Base-by-base conservation (phyloP, 208 protist genomes). In the Strigomonas oncopelti region DNA sequence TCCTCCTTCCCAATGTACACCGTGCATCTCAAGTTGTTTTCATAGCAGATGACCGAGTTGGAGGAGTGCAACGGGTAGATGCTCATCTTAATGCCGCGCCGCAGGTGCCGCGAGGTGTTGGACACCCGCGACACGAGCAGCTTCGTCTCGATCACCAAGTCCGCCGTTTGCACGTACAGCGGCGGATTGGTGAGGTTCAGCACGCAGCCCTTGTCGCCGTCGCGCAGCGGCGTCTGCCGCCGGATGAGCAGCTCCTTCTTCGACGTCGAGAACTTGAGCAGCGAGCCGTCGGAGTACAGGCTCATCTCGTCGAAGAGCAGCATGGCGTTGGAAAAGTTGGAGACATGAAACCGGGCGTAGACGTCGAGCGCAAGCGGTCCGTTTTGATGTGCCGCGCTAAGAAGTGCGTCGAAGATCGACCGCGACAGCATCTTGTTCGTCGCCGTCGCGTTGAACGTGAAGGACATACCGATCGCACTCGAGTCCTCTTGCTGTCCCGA, bases 1-100 rank as follows among this genome's bases (percentile, higher is more conserved):
- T 75, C 70, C 56, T 69, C 61, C n/a, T 60, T 59, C 36, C 53
- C 72, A 0, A 69, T 57, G n/a, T 56, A 52, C 13, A 94, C 62
- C 38, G 71, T 42, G 51, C 69, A 80, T 51, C 76, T 73, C 48
- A 91, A 61, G 2, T 81, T 78, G 69, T 94, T 94, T 72, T 91
- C 80, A 1, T 92, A n/a, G 63, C 82, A 92, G 59, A 94, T 84
- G 46, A 94, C 78, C 28, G 81, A 80, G 57, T 67, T 65, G 25
- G 75, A 83, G 18, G 18, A 13, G 66, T 94, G 89, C 45, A 94
- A 73, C 5, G 89, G 89, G 56, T 82, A 87, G 20, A 83, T 77
- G n/a, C 54, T 74, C 34, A 94, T 75, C 8, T 61, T 66, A 27
- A 94, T 77, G 14, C 77, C 71, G 55, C 89, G 84, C 24, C 74